Evolutionary conservation across 176 grass and related monocot species (phyloP).

Genomic region (Oryza longistaminata): DNA sequence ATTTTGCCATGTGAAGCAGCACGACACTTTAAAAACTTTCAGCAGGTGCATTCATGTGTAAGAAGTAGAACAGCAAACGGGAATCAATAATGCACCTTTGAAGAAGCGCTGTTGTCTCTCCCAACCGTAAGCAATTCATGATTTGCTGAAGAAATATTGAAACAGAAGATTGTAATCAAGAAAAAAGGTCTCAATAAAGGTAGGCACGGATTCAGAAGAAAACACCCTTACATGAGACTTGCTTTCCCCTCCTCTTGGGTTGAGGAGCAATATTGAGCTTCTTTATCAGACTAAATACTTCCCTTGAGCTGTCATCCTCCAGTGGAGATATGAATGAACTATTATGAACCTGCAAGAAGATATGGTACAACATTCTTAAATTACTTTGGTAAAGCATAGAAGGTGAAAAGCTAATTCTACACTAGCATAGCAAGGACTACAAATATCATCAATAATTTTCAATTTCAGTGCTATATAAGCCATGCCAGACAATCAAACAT

Average conservation of each 20-base stretch:
- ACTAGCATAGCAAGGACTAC: background rate
- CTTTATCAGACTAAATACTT: slow-evolving; percentile 97
- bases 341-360: slow-evolving; percentile 45
- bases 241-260: slow-evolving; percentile 71
- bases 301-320: slow-evolving; percentile 80
- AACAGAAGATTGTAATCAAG: slow-evolving; percentile 18
- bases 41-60: background rate
- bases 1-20: slow-evolving; percentile 8
- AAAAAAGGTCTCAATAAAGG: slow-evolving; percentile 1
- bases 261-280: slow-evolving; percentile 84
- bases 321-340: slow-evolving; percentile 54
- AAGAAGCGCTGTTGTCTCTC: slow-evolving; percentile 52
- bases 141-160: slow-evolving; percentile 53
- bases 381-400: slow-evolving; percentile 13
- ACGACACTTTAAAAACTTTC: background rate
- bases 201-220: slow-evolving; percentile 20
- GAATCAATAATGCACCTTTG: slow-evolving; percentile 66
- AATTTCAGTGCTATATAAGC: slow-evolving; percentile 6
- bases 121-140: slow-evolving; percentile 61
- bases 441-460: background rate
- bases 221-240: slow-evolving; percentile 53
- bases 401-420: background rate
- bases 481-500: background rate
- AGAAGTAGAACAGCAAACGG: background rate
- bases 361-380: slow-evolving; percentile 9